Evolutionary conservation across 805 yeast species (phyloP), one percentile per base, ranked within the genome.

Genomic region (Barnettozyma populi): DNA sequence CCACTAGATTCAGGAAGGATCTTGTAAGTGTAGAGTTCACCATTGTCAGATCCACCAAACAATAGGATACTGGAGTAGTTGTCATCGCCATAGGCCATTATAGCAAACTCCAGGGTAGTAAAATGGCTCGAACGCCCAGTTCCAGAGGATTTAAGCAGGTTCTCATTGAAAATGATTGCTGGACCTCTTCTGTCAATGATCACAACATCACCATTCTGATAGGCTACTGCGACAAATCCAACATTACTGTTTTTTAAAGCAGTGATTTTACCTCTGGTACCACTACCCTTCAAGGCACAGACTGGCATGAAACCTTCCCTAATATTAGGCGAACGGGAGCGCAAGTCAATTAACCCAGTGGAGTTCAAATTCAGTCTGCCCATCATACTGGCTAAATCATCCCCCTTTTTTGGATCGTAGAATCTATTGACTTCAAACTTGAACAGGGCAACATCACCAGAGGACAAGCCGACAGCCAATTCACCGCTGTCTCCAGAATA

Each of bases 181-280:
- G 90, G 90, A 70, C 86, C 86, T 49, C 97, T 73, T 47, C 86
- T 72, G 66, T 92, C 97, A 49, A 90, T 68, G 0, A 92, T 80
- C 2, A 84, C 66, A 16, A 92, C 52, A 32, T 79, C 73, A n/a
- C 98, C 97, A 13, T 82, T 75, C 41, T 75, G 75, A 62, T 85
- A 89, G 1, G 86, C 95, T 37, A 87, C 70, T 0, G 86, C 94
- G 8, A 85, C 86, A 68, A 94, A 90, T 0, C 97, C 97, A 43
- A 89, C 72, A 52, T 84, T 76, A 51, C 90, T 82, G 63, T 86
- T 77, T 46, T 76, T 73, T 43, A 90, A 51, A 1, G 86, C 76
- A 0, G 90, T 71, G 9, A 86, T 82, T 4, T 61, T 61, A 0
- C 81, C 79, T 44, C 64, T 60, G 34, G 66, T 66, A 16, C 75